Evolutionary conservation across 2,329 filamentous ascomycete species (phyloP).

Genomic region (Ascochyta koolunga): DNA sequence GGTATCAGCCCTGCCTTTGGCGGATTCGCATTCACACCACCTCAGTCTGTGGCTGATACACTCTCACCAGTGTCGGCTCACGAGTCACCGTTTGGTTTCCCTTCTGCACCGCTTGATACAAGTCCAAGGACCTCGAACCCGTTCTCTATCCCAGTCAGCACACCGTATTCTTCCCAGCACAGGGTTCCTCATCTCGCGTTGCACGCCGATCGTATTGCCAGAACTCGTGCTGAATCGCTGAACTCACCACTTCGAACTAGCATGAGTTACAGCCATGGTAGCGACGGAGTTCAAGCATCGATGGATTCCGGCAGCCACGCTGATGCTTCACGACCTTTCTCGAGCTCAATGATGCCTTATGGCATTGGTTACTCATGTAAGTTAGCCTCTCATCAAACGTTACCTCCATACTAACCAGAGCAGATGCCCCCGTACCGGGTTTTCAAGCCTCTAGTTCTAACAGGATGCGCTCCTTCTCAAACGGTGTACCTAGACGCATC

Average conservation of each 20-base stretch:
- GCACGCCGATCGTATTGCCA: slow-evolving; percentile 50
- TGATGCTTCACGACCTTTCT: slow-evolving; percentile 35
- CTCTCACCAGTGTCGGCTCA: slow-evolving; percentile 52
- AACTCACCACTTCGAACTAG: slow-evolving; percentile 54
- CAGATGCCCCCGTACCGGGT: slow-evolving; percentile 48
- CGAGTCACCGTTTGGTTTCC: slow-evolving; percentile 50
- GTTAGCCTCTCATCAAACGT: slow-evolving; percentile 2
- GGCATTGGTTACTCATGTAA: slow-evolving; percentile 49
- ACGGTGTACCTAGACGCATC: slow-evolving; percentile 47
- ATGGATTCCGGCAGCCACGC: slow-evolving; percentile 32
- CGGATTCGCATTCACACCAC: slow-evolving; percentile 67
- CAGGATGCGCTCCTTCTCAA: slow-evolving; percentile 50
- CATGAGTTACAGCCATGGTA: slow-evolving; percentile 50
- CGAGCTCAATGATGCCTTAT: slow-evolving; percentile 47
- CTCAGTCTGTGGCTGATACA: slow-evolving; percentile 51
- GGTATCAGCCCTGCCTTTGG: slow-evolving; percentile 72
- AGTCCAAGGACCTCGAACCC: slow-evolving; percentile 49
- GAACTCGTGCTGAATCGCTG: slow-evolving; percentile 51
- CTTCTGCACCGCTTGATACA: slow-evolving; percentile 42
- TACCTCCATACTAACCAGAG: slow-evolving; percentile 19
- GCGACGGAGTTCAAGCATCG: slow-evolving; percentile 35
- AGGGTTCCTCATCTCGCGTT: slow-evolving; percentile 52
- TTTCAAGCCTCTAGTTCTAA: slow-evolving; percentile 47
- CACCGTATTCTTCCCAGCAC: slow-evolving; percentile 46
- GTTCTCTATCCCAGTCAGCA: slow-evolving; percentile 45